These are phyloP conservation scores for Bruguiera hainesii DNA, from an alignment of 441 rosid species.

Conservation along the genomic window DNA sequence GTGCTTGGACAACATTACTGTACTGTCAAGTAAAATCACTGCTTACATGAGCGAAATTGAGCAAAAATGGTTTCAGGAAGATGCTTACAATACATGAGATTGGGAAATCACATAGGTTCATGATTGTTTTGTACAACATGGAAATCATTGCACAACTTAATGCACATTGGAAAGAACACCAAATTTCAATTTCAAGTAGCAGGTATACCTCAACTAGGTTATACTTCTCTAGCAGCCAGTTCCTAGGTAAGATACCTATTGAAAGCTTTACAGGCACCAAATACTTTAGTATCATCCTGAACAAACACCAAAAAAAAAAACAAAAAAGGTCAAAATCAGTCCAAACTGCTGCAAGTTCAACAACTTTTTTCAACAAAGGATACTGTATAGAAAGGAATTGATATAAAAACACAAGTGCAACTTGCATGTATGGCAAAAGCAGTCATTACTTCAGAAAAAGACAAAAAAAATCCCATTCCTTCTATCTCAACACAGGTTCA, in stretches of 20 bases:
- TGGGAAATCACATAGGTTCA: not conserved
- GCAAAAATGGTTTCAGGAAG: not conserved
- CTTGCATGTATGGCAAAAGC: too few species aligned
- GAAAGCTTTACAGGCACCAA: constrained; percentile 94
- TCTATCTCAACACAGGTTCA: too few species aligned
- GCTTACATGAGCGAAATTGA: not conserved
- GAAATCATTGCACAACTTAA: not conserved
- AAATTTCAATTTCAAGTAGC: constrained; percentile 1
- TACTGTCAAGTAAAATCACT: constrained; percentile 48
- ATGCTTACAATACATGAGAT: not conserved
- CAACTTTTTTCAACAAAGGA: not conserved
- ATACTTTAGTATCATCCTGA: constrained; percentile 93
- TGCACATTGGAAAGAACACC: not conserved
- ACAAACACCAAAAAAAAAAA: constrained; percentile 8
- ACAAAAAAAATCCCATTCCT: too few species aligned
- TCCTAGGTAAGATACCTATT: constrained; percentile 63
- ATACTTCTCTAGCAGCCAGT: constrained; percentile 60
- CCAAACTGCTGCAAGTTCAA: not conserved
- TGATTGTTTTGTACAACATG: not conserved
- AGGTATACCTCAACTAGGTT: constrained; percentile 65
- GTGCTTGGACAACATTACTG: constrained; percentile 60
- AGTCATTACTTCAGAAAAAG: too few species aligned
- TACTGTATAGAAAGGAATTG: not conserved
- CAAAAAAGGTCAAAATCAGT: constrained; percentile 5
- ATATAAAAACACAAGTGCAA: not conserved